Conservation (phyloP, 495 filamentous ascomycete species). For the Neurospora discreta region DNA sequence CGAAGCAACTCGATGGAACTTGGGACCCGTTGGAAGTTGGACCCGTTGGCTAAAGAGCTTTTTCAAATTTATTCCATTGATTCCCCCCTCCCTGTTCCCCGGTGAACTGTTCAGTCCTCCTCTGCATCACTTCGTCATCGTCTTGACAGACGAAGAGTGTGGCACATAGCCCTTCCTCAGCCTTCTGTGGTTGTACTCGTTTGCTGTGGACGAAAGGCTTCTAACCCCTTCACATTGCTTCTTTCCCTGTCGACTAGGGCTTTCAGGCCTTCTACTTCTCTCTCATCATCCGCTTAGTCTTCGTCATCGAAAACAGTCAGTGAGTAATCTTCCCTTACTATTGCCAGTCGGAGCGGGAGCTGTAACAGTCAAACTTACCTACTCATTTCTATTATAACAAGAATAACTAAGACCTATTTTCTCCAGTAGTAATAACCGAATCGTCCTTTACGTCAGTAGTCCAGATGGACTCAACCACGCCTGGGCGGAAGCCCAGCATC, state of each 20-base stretch:
- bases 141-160: neutral
- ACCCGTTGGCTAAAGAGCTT: neutral
- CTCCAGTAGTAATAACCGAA: neutral
- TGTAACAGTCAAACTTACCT: neutral
- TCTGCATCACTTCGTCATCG: neutral
- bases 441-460: neutral
- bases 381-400: neutral
- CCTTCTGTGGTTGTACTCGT: neutral
- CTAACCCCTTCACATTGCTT: neutral
- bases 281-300: neutral
- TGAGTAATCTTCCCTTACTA: neutral
- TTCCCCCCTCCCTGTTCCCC: neutral
- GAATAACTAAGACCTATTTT: neutral
- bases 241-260: neutral
- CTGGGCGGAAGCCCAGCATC: neutral
- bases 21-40: neutral
- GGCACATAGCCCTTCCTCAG: neutral
- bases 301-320: neutral
- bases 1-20: neutral
- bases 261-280: neutral
- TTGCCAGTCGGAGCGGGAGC: neutral
- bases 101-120: neutral
- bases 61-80: neutral
- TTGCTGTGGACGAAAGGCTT: slow-evolving; percentile 3
- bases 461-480: neutral